Percentiles rank a stretch among this genome's conserved stretches.
phyloP scores from a whole-genome alignment of 768 basidiomycete genomes.

The Gloeophyllum trabeum region DNA sequence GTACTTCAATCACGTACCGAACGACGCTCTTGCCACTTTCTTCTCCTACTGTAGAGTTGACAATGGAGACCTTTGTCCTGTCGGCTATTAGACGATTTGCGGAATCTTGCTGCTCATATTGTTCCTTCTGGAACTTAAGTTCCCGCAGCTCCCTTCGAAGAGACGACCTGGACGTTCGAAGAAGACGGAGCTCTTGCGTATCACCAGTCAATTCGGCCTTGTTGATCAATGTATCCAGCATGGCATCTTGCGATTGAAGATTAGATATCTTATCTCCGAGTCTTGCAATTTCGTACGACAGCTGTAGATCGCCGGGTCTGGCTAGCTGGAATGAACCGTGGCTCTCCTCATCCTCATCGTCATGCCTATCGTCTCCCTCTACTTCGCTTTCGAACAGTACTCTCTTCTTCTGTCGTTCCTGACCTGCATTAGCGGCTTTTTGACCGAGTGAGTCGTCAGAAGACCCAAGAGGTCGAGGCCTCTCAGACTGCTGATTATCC shows the following conservation, averaged over 20 bases:
- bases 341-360: constrained; percentile 27
- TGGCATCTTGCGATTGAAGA: constrained; percentile 68
- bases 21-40: constrained; percentile 87
- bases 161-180: constrained; percentile 72
- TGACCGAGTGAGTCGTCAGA: constrained; percentile 3
- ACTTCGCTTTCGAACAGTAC: constrained; percentile 19
- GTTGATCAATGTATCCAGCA: constrained; percentile 81
- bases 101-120: constrained; percentile 91
- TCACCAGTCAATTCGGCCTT: constrained; percentile 94
- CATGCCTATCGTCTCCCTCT: constrained; percentile 30
- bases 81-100: constrained; percentile 80
- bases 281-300: constrained; percentile 77
- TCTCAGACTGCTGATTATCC: constrained; percentile 36
- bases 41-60: constrained; percentile 72
- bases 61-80: constrained; percentile 75
- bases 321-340: constrained; percentile 61
- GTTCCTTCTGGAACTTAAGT: constrained; percentile 79
- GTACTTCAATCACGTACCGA: constrained; percentile 85
- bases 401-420: constrained; percentile 5
- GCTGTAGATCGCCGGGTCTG: constrained; percentile 81
- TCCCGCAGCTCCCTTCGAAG: constrained; percentile 78
- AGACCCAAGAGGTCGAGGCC: constrained; percentile 6
- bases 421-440: background rate
- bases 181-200: constrained; percentile 71
- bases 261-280: constrained; percentile 67